These are phyloP conservation scores for Pulveroboletus frians DNA, from an alignment of 768 basidiomycete species.

Conservation along the genomic window DNA sequence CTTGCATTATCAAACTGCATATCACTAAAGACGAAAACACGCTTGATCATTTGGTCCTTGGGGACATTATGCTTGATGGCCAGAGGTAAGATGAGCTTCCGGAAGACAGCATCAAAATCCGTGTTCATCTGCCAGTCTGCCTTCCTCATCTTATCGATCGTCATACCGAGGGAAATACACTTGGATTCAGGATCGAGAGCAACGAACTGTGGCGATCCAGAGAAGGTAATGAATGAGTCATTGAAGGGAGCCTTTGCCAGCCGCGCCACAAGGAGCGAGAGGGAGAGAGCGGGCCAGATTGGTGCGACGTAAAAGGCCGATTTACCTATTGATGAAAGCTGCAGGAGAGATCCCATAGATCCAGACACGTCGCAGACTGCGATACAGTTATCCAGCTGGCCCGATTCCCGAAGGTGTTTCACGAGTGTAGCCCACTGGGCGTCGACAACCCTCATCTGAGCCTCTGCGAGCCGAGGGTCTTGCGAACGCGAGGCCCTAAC, in stretches of 20 bases:
- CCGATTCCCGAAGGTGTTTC: constrained; percentile 45
- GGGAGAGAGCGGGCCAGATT: constrained; percentile 57
- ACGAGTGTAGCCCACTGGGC: constrained; percentile 66
- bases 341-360: constrained; percentile 50
- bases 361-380: constrained; percentile 74
- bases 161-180: constrained; percentile 30
- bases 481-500: constrained; percentile 20
- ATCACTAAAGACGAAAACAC: constrained; percentile 70
- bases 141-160: constrained; percentile 33
- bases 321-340: neutral
- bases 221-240: constrained; percentile 67
- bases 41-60: constrained; percentile 69
- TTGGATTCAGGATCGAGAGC: constrained; percentile 38
- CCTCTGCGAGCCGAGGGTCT: constrained; percentile 29
- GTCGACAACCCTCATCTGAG: constrained; percentile 45
- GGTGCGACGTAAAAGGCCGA: constrained; percentile 32
- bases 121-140: constrained; percentile 56
- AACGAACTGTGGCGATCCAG: constrained; percentile 44
- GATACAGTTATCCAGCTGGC: constrained; percentile 54
- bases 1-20: constrained; percentile 62
- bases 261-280: constrained; percentile 61
- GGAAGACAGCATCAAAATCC: constrained; percentile 56
- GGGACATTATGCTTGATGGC: constrained; percentile 52
- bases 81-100: constrained; percentile 55
- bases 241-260: constrained; percentile 61